Evolutionary conservation across 2,329 filamentous ascomycete genomes (phyloP), one percentile per base, ranked within the genome.

Genomic region (Lecanicillium sp.): DNA sequence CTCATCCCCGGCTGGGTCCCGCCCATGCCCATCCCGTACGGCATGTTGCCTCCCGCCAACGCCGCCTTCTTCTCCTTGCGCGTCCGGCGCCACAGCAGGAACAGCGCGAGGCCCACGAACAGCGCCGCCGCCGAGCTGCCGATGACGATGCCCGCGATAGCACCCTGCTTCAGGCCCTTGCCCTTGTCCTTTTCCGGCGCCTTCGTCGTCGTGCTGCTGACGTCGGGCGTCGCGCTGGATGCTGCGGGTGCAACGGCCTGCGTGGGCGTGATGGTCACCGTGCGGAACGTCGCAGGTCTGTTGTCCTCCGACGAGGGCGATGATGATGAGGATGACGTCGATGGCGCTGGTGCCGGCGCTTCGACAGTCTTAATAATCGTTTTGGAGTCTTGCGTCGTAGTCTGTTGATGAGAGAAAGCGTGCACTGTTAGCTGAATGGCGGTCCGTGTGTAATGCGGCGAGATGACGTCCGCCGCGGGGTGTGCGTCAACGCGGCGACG

Each of bases 61-160:
- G 14, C 17, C 38, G 14, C n/a, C 33, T 2, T 19, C 17, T 12
- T 9, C 12, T 2, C 9, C 15, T 23, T 45, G 35, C 43, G 11
- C 29, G 33, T 14, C 30, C 43, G 43, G 9, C 43, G 43, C 43
- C 43, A 45, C 2, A 45, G 5, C 17, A 45, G 20, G 12, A 45
- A 30, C 4, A 33, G 32, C 5, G 20, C 19, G 32, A 45, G 24
- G 1, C 43, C 43, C 33, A 37, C 5, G n/a, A 27, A 45, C 7
- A 45, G 23, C 9, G 32, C 43, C 5, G 33, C 43, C 14, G 43
- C 43, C 8, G 43, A 45, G 33, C 43, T 33, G 43, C 43, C 43
- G 17, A 45, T 21, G 3, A 33, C 43, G 32, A 45, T 45, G 43
- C 43, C 43, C 12, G 24, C 43, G 12, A 45, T 37, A 19, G 43